These are phyloP conservation scores for Argentina anserina DNA, from an alignment of 306 rosid species.

Conservation along the genomic window DNA sequence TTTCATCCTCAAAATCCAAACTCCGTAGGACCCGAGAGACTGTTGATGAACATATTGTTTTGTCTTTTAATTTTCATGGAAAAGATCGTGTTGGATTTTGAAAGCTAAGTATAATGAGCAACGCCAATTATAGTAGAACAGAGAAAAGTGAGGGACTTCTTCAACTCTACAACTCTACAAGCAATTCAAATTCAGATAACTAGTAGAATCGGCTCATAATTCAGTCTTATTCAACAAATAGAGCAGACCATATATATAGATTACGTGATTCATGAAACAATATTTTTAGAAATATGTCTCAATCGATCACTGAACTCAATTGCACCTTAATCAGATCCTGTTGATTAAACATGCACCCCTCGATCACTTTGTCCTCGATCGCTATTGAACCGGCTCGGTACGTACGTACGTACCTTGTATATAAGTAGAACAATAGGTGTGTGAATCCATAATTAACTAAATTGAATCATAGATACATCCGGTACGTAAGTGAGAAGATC, in stretches of 20 bases:
- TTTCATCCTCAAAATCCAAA: not conserved
- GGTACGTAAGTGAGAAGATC: not conserved
- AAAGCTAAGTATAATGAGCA: not conserved
- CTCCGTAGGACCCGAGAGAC: not conserved
- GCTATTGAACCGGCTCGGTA: no score
- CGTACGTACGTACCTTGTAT: no score
- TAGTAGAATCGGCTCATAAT: not conserved
- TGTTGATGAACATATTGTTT: not conserved
- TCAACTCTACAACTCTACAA: not conserved
- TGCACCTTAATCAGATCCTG: not conserved
- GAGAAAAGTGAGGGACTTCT: not conserved
- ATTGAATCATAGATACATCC: not conserved
- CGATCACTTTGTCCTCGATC: not conserved
- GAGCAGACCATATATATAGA: not conserved
- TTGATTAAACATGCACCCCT: not conserved
- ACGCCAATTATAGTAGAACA: not conserved
- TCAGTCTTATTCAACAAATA: not conserved
- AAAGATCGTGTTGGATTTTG: not conserved
- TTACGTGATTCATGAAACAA: not conserved
- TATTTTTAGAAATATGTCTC: not conserved
- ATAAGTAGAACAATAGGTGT: no score
- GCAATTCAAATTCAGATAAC: not conserved
- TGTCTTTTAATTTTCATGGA: not conserved
- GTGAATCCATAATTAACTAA: no score
- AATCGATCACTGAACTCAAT: not conserved